Percentiles rank a stretch among this genome's conserved stretches.
Evolutionary conservation across 371 early-diverging fungal genomes (phyloP).

Genomic region (Mucor velutinosus): DNA sequence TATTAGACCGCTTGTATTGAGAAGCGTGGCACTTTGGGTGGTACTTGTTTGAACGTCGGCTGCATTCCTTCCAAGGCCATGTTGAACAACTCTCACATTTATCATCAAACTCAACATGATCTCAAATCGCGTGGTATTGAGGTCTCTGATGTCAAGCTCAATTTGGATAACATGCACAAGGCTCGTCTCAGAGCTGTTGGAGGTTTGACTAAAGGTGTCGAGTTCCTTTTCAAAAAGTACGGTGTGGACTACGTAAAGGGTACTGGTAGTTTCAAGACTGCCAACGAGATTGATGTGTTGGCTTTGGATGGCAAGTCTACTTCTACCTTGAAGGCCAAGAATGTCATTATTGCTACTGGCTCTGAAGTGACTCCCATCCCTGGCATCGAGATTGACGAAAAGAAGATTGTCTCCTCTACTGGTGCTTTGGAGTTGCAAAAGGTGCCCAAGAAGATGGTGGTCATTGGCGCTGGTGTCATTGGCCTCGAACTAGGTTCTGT

Average conservation of each 20-base stretch:
- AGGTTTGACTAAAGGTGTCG: constrained; percentile 92
- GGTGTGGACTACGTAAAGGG: constrained; percentile 94
- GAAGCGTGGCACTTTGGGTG: constrained; percentile 95
- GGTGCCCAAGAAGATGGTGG: constrained; percentile 97
- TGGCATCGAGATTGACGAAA: constrained; percentile 93
- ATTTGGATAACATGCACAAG: constrained; percentile 90
- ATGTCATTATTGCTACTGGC: constrained; percentile 97
- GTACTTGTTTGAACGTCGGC: constrained; percentile 98
- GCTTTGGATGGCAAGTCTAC: constrained; percentile 74
- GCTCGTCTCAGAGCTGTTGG: constrained; percentile 89
- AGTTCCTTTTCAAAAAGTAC: constrained; percentile 96
- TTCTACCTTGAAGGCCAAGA: constrained; percentile 82
- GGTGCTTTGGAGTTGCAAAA: constrained; percentile 93
- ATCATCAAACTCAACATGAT: constrained; percentile 91
- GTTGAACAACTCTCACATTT: constrained; percentile 97
- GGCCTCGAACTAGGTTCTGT: constrained; percentile 98
- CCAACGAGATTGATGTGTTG: constrained; percentile 82
- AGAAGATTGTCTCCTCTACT: constrained; percentile 95
- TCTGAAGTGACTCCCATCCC: constrained; percentile 94
- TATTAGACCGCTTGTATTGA: constrained; percentile 96
- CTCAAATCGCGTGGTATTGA: constrained; percentile 94
- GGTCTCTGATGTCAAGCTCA: constrained; percentile 80
- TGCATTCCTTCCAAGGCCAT: constrained; percentile 99
- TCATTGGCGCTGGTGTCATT: constrained; percentile 99
- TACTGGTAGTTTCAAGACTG: constrained; percentile 78